Evolutionary conservation across 129 eudicot genomes (phyloP).

Genomic region (Escallonia rubra): DNA sequence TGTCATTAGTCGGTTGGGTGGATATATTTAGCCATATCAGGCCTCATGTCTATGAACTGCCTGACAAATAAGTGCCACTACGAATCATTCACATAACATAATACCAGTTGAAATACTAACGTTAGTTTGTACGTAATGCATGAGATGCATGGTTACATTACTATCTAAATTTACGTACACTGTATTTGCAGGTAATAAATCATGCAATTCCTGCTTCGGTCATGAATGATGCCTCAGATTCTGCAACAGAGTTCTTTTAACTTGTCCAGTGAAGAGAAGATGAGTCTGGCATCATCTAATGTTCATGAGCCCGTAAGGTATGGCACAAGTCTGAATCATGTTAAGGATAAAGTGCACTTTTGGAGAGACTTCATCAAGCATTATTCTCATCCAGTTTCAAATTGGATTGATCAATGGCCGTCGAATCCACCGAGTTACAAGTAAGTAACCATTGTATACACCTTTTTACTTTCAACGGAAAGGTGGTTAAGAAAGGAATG

Average conservation of each 20-base stretch:
- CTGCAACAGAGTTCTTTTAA: slow-evolving; percentile 59
- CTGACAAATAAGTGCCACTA: too few relatives aligned
- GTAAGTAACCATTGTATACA: slow-evolving; percentile 19
- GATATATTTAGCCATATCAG: too few relatives aligned
- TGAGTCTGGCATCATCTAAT: slow-evolving; percentile 41
- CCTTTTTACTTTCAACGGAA: neutral
- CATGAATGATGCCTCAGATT: slow-evolving; percentile 42
- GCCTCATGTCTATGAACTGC: too few relatives aligned
- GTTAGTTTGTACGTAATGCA: slow-evolving; percentile 6
- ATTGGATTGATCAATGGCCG: slow-evolving; percentile 65
- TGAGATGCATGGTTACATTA: slow-evolving; percentile 23
- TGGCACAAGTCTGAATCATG: slow-evolving; percentile 59
- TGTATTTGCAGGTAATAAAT: slow-evolving; percentile 44
- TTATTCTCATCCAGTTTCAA: slow-evolving; percentile 55
- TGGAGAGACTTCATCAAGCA: slow-evolving; percentile 85
- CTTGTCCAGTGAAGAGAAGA: slow-evolving; percentile 48
- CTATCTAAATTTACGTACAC: slow-evolving; percentile 9
- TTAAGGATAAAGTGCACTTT: slow-evolving; percentile 40
- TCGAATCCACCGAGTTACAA: slow-evolving; percentile 58
- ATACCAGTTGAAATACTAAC: too few relatives aligned
- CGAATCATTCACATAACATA: too few relatives aligned
- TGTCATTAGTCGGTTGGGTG: too few relatives aligned
- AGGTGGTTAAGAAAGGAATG: too few relatives aligned
- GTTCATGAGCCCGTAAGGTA: slow-evolving; percentile 60
- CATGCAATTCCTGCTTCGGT: slow-evolving; percentile 52